Percentiles rank a stretch among this genome's conserved stretches.
Conservation (phyloP, 1,139 yeast species). For the Maudiozyma humilis region DNA sequence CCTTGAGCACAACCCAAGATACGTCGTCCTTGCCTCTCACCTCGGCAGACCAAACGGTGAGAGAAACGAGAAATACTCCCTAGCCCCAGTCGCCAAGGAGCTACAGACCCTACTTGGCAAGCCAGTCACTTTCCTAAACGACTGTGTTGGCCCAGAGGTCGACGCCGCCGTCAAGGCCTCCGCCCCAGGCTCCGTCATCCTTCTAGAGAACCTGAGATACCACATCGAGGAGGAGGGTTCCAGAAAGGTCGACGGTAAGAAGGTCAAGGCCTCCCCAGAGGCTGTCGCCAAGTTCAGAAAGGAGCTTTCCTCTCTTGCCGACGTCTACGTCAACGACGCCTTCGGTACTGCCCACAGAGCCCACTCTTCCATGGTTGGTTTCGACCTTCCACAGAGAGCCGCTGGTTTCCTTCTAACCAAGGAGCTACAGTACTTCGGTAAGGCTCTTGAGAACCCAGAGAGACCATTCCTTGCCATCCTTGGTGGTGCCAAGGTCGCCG, state of each 20-base stretch:
- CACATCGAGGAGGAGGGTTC: constrained; percentile 46
- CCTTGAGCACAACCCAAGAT: constrained; percentile 79
- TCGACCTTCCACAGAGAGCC: constrained; percentile 67
- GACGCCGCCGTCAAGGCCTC: constrained; percentile 66
- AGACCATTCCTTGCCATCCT: constrained; percentile 95
- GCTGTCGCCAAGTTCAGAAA: constrained; percentile 84
- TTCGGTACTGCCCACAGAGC: constrained; percentile 84
- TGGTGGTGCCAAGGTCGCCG: constrained; percentile 95
- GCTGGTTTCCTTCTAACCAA: constrained; percentile 95
- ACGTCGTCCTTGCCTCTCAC: constrained; percentile 63
- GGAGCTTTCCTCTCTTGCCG: constrained; percentile 80
- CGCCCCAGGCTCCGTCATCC: constrained; percentile 52
- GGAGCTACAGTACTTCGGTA: constrained; percentile 91
- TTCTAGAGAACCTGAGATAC: constrained; percentile 92
- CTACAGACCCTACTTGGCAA: constrained; percentile 61
- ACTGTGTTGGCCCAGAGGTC: constrained; percentile 60
- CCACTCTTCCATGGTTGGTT: constrained; percentile 12
- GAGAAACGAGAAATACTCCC: constrained; percentile 58
- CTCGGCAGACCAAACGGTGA: constrained; percentile 13
- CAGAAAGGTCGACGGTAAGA: constrained; percentile 9
- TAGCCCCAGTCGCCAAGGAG: constrained; percentile 85
- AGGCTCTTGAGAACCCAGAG: constrained; percentile 91
- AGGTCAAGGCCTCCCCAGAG: constrained; percentile 41
- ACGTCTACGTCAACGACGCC: constrained; percentile 92
- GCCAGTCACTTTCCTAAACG: constrained; percentile 44